A percentile compares a stretch with the other conserved stretches of the same genome.
Evolutionary conservation across 169 alveolate species (phyloP).

Genomic region (Cryptosporidium tyzzeri): DNA sequence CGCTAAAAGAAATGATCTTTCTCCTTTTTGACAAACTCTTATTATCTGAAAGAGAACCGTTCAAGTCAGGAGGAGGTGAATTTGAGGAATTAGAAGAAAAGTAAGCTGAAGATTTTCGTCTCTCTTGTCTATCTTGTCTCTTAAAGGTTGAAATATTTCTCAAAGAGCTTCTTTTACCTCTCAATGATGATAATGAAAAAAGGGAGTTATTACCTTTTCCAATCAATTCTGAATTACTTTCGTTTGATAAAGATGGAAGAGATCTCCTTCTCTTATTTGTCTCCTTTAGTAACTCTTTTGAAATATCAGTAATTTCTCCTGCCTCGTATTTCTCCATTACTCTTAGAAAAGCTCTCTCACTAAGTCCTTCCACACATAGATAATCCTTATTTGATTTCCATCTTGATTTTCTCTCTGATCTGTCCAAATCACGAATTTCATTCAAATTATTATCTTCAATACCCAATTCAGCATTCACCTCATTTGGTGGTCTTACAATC

Average conservation of each 20-base stretch:
- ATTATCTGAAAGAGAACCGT: background rate
- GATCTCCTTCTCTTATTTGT: conserved; percentile 50
- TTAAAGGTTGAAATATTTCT: conserved; percentile 14
- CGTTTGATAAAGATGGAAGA: background rate
- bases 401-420: conserved; percentile 51
- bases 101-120: conserved; percentile 1
- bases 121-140: conserved; percentile 24
- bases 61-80: background rate
- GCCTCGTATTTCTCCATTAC: conserved; percentile 54
- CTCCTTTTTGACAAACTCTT: conserved; percentile 17
- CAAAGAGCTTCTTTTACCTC: conserved; percentile 6
- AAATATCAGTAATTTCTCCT: conserved; percentile 50
- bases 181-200: background rate
- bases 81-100: background rate
- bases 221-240: background rate
- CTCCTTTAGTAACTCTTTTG: conserved; percentile 26
- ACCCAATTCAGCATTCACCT: conserved; percentile 65
- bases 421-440: conserved; percentile 20
- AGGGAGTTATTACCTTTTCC: background rate
- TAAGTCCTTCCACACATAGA: conserved; percentile 57
- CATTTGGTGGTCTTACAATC: conserved; percentile 74
- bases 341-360: conserved; percentile 60
- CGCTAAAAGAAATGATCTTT: conserved; percentile 16
- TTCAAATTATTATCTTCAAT: conserved; percentile 7
- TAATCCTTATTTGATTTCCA: conserved; percentile 67